phyloP scores from a whole-genome alignment of 2,329 filamentous ascomycete species.

The Diplocarpon mali region DNA sequence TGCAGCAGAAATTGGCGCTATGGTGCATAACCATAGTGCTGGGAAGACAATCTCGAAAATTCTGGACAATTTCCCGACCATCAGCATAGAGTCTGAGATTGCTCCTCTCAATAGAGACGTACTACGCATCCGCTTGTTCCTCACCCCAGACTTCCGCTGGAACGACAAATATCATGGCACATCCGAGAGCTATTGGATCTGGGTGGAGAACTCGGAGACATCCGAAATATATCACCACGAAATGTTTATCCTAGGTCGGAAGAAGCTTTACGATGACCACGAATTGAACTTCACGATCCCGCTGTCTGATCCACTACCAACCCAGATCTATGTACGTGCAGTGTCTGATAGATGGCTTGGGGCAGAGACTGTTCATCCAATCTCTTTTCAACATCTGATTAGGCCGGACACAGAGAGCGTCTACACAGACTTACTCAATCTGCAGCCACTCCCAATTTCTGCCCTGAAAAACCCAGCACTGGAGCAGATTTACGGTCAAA shows the following conservation, averaged over 20 bases:
- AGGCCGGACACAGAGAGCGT: conserved; percentile 94
- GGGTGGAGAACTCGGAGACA: conserved; percentile 97
- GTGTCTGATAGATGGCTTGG: conserved; percentile 95
- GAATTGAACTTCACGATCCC: conserved; percentile 98
- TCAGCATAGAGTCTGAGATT: conserved; percentile 86
- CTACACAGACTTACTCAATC: conserved; percentile 84
- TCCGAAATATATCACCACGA: conserved; percentile 97
- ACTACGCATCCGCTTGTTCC: conserved; percentile 73
- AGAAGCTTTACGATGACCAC: conserved; percentile 89
- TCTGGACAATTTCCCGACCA: conserved; percentile 81
- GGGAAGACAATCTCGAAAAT: conserved; percentile 72
- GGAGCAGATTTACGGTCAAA: conserved; percentile 77
- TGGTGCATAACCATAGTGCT: conserved; percentile 86
- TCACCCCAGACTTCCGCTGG: conserved; percentile 88
- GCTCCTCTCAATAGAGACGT: conserved; percentile 93
- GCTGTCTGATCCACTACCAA: conserved; percentile 80
- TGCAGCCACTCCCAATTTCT: conserved; percentile 79
- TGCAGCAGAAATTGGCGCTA: conserved; percentile 70
- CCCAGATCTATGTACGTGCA: conserved; percentile 89
- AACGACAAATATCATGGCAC: conserved; percentile 88
- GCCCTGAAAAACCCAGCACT: conserved; percentile 79
- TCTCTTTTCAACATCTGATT: conserved; percentile 97
- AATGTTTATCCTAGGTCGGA: conserved; percentile 84
- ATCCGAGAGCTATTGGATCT: conserved; percentile 95
- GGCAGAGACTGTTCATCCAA: conserved; percentile 86